These are phyloP conservation scores for Trypanosoma congolense DNA, from an alignment of 208 protist species.

Conservation along the genomic window DNA sequence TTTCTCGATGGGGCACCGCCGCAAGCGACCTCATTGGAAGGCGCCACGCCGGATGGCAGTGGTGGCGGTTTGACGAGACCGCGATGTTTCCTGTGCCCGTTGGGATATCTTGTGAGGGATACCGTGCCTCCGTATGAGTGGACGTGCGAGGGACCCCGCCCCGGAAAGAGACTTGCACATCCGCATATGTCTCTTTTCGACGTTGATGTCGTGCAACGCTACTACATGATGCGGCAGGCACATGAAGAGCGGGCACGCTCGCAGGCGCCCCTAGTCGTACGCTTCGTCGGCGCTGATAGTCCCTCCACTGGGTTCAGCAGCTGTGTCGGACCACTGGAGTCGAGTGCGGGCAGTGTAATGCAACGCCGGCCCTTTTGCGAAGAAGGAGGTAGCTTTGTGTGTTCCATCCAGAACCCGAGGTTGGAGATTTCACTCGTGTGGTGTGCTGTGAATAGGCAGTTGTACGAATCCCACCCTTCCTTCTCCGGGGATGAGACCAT, in stretches of 20 bases:
- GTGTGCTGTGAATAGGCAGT: conserved; percentile 51
- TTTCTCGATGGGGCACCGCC: not conserved
- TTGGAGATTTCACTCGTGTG: conserved; percentile 58
- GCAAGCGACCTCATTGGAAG: not conserved
- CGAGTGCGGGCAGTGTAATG: not conserved
- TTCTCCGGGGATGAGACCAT: conserved; percentile 21
- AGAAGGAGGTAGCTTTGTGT: conserved; percentile 61
- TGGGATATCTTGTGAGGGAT: conserved; percentile 39
- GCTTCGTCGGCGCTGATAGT: conserved; percentile 34
- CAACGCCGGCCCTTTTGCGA: conserved; percentile 34
- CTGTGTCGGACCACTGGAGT: not conserved
- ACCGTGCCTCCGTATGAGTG: conserved; percentile 59
- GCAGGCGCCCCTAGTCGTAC: conserved; percentile 34
- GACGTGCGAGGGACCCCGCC: conserved; percentile 68
- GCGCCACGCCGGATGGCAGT: not conserved
- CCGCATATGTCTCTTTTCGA: conserved; percentile 33
- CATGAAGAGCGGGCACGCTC: conserved; percentile 33
- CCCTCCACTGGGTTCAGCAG: not conserved
- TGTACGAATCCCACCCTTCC: conserved; percentile 27
- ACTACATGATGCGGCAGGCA: conserved; percentile 65
- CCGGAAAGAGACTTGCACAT: conserved; percentile 24
- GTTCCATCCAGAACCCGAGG: conserved; percentile 64
- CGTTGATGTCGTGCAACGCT: conserved; percentile 51
- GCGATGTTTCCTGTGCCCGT: conserved; percentile 61
- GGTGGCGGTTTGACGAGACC: conserved; percentile 10